A percentile compares a stretch with the other conserved stretches of the same genome.
Evolutionary conservation across 2,329 filamentous ascomycete species (phyloP).

Genomic region (Lachnum nothofagi): DNA sequence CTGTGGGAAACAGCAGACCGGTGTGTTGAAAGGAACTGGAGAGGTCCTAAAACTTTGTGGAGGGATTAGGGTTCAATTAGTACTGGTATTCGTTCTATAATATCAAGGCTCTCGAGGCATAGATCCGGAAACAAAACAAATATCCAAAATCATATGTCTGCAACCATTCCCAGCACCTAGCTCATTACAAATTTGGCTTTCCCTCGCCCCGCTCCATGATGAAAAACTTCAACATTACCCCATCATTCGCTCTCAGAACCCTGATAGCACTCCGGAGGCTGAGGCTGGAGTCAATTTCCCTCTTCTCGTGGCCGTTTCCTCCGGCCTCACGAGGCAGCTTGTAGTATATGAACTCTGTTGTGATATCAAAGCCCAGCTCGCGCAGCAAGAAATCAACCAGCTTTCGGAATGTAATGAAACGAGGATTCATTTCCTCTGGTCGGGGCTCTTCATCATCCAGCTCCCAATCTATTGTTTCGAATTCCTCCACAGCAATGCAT

Average conservation of each 20-base stretch:
- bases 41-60: no score
- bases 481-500: neutral
- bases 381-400: neutral
- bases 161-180: neutral
- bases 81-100: no score
- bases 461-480: neutral
- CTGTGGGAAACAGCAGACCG: no score
- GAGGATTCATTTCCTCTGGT: neutral
- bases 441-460: neutral
- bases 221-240: neutral
- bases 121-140: neutral
- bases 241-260: neutral
- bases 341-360: neutral
- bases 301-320: neutral
- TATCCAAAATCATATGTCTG: neutral
- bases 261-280: neutral
- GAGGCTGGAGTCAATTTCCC: neutral
- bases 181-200: neutral
- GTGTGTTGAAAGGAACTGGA: no score
- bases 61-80: no score
- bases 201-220: neutral
- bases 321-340: neutral
- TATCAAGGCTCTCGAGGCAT: no score
- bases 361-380: neutral
- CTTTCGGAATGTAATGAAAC: neutral